Percentiles rank a stretch among this genome's conserved stretches.
These are phyloP conservation scores for Artemisia tridentata DNA, from an alignment of 129 eudicot genomes.

Conservation along the genomic window DNA sequence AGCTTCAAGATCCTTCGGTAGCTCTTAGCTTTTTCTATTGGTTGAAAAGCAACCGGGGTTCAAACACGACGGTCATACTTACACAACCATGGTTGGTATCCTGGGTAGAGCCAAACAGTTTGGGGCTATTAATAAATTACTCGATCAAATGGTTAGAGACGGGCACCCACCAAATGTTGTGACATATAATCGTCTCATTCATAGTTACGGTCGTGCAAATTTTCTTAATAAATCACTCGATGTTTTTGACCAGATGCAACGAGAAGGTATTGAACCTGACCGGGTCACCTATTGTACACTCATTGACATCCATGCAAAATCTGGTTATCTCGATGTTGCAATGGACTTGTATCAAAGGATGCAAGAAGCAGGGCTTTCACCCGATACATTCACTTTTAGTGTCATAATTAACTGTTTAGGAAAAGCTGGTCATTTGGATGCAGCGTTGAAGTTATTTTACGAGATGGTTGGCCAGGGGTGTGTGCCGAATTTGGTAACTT, in stretches of 20 bases:
- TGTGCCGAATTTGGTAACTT: slow-evolving; percentile 84
- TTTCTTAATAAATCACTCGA: slow-evolving; percentile 72
- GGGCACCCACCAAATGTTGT: slow-evolving; percentile 89
- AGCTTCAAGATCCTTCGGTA: slow-evolving; percentile 68
- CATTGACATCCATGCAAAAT: slow-evolving; percentile 96
- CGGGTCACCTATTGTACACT: slow-evolving; percentile 96
- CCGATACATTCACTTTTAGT: slow-evolving; percentile 95
- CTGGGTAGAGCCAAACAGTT: slow-evolving; percentile 91
- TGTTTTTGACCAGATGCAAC: slow-evolving; percentile 79
- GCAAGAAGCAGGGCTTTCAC: slow-evolving; percentile 97
- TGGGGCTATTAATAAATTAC: slow-evolving; percentile 65
- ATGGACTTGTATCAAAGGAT: slow-evolving; percentile 81
- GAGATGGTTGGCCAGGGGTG: slow-evolving; percentile 93
- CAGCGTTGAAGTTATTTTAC: slow-evolving; percentile 76
- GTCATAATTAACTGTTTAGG: slow-evolving; percentile 94
- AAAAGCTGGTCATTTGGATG: slow-evolving; percentile 87
- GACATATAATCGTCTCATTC: slow-evolving; percentile 91
- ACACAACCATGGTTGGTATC: slow-evolving; percentile 98
- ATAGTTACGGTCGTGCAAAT: slow-evolving; percentile 95
- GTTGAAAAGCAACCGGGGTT: slow-evolving; percentile 75
- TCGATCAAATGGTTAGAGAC: slow-evolving; percentile 82
- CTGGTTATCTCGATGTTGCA: slow-evolving; percentile 95
- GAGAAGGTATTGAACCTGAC: slow-evolving; percentile 80
- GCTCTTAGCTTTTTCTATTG: slow-evolving; percentile 89
- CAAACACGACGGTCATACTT: slow-evolving; percentile 92